A percentile compares a stretch with the other conserved stretches of the same genome.
Conservation (phyloP, 495 filamentous ascomycete genomes). For the Penicillium odoratum region DNA sequence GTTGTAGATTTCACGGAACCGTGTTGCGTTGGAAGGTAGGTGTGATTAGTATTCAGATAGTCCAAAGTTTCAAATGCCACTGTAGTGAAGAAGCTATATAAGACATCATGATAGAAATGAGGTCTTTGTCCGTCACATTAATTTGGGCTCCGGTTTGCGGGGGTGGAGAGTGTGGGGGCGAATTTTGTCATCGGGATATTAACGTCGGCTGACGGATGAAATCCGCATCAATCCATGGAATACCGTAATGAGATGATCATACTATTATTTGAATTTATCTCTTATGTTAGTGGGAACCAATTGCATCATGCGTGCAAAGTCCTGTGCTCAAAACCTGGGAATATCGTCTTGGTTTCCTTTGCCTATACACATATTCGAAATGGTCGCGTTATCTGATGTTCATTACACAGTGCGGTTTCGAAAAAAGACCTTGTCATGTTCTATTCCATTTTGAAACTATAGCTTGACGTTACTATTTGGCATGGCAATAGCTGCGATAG, state of each 20-base stretch:
- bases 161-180: neutral
- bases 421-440: too few species aligned
- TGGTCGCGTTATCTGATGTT: too few species aligned
- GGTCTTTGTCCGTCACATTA: neutral
- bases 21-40: neutral
- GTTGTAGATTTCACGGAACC: neutral
- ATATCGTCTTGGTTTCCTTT: too few species aligned
- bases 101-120: neutral
- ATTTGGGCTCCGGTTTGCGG: neutral
- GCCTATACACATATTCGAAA: too few species aligned
- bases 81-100: neutral
- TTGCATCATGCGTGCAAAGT: too few species aligned
- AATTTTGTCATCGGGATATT: neutral
- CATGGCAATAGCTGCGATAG: conserved; percentile 7
- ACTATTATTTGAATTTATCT: too few species aligned
- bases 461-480: neutral
- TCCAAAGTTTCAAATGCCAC: neutral
- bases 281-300: too few species aligned
- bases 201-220: neutral
- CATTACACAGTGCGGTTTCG: too few species aligned
- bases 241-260: too few species aligned
- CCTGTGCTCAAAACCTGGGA: too few species aligned
- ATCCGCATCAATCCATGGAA: too few species aligned
- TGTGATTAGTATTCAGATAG: neutral
- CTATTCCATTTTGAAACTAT: neutral